Percentiles rank a stretch among this genome's conserved stretches.
These are phyloP conservation scores for Zoysia japonica DNA, from an alignment of 176 grass and related monocot species.

Conservation along the genomic window DNA sequence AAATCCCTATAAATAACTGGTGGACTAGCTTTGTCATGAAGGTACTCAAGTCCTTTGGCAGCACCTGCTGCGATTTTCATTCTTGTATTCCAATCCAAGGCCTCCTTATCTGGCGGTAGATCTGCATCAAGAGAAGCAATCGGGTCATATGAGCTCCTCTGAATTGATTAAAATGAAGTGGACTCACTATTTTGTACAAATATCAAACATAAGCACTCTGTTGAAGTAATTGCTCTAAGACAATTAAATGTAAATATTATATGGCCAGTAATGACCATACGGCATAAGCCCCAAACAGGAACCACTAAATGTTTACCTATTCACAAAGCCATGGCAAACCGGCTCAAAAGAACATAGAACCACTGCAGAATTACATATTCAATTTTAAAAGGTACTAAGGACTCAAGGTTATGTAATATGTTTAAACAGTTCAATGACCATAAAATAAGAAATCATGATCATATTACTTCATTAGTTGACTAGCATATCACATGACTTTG, in stretches of 20 bases:
- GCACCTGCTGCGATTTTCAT: constrained; percentile 94
- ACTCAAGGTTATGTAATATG: background rate
- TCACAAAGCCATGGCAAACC: background rate
- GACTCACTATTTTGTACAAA: background rate
- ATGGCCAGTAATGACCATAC: background rate
- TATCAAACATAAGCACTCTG: constrained; percentile 1
- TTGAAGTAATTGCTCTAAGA: background rate
- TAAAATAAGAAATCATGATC: background rate
- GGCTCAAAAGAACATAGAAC: background rate
- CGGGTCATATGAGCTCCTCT: constrained; percentile 12
- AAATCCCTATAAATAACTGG: constrained; percentile 91
- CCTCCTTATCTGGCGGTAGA: constrained; percentile 71
- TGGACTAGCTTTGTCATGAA: constrained; percentile 86
- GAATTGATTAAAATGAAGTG: background rate
- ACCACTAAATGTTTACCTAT: background rate
- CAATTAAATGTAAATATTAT: background rate
- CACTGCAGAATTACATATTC: background rate
- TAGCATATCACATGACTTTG: background rate
- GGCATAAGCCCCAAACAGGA: background rate
- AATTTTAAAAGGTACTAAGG: background rate
- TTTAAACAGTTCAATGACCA: background rate
- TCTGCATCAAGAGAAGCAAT: constrained; percentile 46
- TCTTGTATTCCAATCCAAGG: constrained; percentile 75
- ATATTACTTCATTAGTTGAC: background rate
- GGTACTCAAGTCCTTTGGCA: constrained; percentile 82